Base-by-base conservation (phyloP, 2,329 filamentous ascomycete species). In the Diaporthe longicolla region DNA sequence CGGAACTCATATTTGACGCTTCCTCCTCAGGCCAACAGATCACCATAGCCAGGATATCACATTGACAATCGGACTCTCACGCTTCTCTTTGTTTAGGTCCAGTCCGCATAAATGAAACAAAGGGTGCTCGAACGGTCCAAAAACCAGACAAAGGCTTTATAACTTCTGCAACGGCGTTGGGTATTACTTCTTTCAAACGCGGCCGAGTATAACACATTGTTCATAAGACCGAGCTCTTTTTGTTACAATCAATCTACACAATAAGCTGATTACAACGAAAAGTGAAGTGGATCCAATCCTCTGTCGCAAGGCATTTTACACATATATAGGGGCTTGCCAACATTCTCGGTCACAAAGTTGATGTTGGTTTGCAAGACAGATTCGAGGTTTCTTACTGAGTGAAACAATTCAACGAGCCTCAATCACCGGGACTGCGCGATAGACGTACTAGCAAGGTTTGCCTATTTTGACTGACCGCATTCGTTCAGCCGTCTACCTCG, bases 251-350 rank as follows among this genome's bases (percentile, higher is more conserved):
- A 10, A 48, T 21, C 3, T 48, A 19, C 45, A 48, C 45, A 48
- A 48, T n/a, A 6, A 21, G 10, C 45, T 9, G 7, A 3, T n/a
- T 2, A 52, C n/a, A 52, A 24, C 17, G n/a, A 26, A 24, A 52
- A 5, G 7, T 48, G 45, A 0, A 8, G 1, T 13, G 3, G 7
- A 0, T 10, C 48, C n/a, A 19, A 0, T 5, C 3, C n/a, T 26
- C 10, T 4, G 1, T 52, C 10, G 6, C n/a, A 15, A 13, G 13
- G n/a, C 4, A 48, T n/a, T 48, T 48, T n/a, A 3, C 7, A 21
- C 21, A 48, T 48, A 48, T 48, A 19, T 21, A 48, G 45, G 8
- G 19, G 19, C 9, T 4, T 3, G 19, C 8, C 5, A 8, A 21
- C 7, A 48, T 48, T 9, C 45, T 10, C 19, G 21, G 5, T 48